Percentiles rank a stretch among this genome's conserved stretches.
phyloP scores from a whole-genome alignment of 441 rosid species.

The Erodium trifolium region DNA sequence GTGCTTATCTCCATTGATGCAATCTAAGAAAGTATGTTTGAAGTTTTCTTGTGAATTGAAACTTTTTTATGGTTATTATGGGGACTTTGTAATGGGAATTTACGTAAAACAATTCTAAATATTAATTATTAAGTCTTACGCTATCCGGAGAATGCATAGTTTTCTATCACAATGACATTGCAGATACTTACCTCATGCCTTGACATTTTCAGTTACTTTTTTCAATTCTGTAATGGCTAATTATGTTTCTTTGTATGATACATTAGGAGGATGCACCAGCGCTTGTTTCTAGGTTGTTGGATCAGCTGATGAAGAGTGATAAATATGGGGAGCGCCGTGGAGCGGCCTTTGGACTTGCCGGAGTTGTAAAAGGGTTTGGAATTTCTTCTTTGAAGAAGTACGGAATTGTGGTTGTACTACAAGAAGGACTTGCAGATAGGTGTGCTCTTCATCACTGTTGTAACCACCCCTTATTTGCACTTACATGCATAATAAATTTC shows the following conservation, averaged over 20 bases:
- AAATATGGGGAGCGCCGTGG: conserved; percentile 99
- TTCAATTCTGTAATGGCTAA: neutral
- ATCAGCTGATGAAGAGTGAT: conserved; percentile 83
- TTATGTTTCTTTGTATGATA: conserved; percentile 10
- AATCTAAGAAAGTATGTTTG: conserved; percentile 64
- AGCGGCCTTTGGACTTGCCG: conserved; percentile 99
- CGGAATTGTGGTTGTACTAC: conserved; percentile 51
- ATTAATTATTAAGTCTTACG: neutral
- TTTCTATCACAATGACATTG: neutral
- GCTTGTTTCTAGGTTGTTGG: conserved; percentile 71
- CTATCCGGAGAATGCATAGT: neutral
- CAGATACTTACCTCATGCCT: neutral
- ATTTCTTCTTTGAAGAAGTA: conserved; percentile 78
- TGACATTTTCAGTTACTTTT: neutral
- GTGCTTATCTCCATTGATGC: conserved; percentile 89
- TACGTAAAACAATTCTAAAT: neutral
- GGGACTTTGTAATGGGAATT: neutral
- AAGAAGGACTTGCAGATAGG: conserved; percentile 83
- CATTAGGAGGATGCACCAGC: conserved; percentile 68
- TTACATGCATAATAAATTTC: neutral
- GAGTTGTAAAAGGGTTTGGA: conserved; percentile 91
- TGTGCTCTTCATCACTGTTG: conserved; percentile 19
- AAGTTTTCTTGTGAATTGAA: neutral
- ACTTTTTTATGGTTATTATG: neutral
- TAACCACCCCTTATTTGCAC: neutral